Evolutionary conservation across 345 rosid species (phyloP).

Genomic region (Abelmoschus esculentus): DNA sequence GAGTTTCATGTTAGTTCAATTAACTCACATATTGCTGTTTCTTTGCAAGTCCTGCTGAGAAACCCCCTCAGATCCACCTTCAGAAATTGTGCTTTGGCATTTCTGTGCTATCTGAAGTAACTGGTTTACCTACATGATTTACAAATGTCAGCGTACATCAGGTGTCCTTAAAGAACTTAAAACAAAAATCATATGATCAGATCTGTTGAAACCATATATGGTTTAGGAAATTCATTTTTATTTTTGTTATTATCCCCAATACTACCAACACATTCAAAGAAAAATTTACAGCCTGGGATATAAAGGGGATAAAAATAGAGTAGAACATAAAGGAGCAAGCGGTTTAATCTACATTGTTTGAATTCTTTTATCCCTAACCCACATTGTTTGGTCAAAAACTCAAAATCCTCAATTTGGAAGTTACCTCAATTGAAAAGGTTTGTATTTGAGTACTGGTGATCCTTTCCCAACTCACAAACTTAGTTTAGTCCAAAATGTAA

Average conservation of each 20-base stretch:
- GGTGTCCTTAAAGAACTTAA: background rate
- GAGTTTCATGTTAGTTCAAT: background rate
- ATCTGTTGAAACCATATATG: background rate
- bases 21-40: conserved; percentile 81
- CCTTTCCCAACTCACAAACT: background rate
- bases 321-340: background rate
- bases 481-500: background rate
- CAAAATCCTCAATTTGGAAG: background rate
- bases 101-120: conserved; percentile 91
- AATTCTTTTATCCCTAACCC: background rate
- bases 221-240: background rate
- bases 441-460: background rate
- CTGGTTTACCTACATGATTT: conserved; percentile 66
- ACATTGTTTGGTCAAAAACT: background rate
- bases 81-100: conserved; percentile 87
- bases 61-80: conserved; percentile 82
- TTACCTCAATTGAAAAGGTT: background rate
- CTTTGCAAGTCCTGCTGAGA: conserved; percentile 88
- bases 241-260: background rate
- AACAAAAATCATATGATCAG: background rate
- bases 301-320: background rate
- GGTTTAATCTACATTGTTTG: background rate
- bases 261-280: background rate
- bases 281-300: background rate
- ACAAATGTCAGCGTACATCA: background rate